Evolutionary conservation across 228 moss, liverwort and hornwort genomes (phyloP), one percentile per base, ranked within the genome.

Genomic region (Sphagnum fallax): DNA sequence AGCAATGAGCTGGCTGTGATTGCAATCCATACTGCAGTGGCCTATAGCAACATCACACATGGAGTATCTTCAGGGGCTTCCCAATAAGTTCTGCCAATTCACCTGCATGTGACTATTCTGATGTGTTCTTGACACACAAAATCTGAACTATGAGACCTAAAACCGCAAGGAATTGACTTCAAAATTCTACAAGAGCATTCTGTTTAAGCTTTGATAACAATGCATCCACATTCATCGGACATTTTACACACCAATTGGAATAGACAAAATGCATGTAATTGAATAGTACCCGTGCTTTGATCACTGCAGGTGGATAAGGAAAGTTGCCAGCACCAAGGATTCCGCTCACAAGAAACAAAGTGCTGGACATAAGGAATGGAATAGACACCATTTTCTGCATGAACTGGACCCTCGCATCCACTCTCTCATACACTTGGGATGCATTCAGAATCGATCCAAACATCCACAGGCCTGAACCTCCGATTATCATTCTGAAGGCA

Each of bases 391-490:
- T 77, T 52, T 73, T 82, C 67, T 82, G 82, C 69, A 74, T 74
- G 47, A 69, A 69, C 52, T 82, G 82, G 50, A 82, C 72, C 12
- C 67, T 63, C 6, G 72, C 49, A 7, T 69, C 73, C 6, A 73
- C 72, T 1, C 58, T 73, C 50, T 61, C 71, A 32, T 78, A 82
- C 57, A 75, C 63, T 47, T 82, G 82, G 66, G 78, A 82, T 0
- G 78, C 75, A 47, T 82, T 82, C 18, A 62, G 82, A 58, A 82
- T 68, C 5, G 82, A 78, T 14, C 82, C 82, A n/a, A 75, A 59
- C 9, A 82, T 60, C 82, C 82, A 82, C 11, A 82, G 59, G 4
- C 67, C 75, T 5, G 82, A 75, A 62, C 65, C 82, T 8, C 63
- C 78, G 11, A 82, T 58, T 8, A 78, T 57, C 7, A 82, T 61